Percentiles rank a stretch among this genome's conserved stretches.
These are phyloP conservation scores for Fusarium sambucinum DNA, from an alignment of 2,329 filamentous ascomycete species.

Conservation along the genomic window DNA sequence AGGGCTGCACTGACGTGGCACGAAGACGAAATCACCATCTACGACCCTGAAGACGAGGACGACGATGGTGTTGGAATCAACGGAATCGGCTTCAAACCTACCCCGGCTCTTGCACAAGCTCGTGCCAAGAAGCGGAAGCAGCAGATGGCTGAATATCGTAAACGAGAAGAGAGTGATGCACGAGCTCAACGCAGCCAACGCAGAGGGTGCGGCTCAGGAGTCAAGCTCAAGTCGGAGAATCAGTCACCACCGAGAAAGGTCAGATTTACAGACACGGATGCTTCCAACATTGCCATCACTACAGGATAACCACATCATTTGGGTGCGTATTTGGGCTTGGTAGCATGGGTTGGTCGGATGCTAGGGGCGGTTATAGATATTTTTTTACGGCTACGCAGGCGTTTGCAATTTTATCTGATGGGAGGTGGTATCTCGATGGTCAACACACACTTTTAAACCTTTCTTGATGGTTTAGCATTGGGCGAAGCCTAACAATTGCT, in stretches of 20 bases:
- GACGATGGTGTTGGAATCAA: conserved; percentile 77
- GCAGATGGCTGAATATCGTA: conserved; percentile 72
- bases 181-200: conserved; percentile 67
- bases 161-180: conserved; percentile 71
- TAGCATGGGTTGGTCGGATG: not conserved
- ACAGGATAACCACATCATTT: conserved; percentile 46
- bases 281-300: conserved; percentile 48
- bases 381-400: conserved; percentile 27
- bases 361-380: conserved; percentile 4
- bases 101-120: conserved; percentile 69
- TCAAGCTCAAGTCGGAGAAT: conserved; percentile 43
- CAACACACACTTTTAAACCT: conserved; percentile 2
- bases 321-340: not conserved
- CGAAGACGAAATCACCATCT: conserved; percentile 75
- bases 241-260: conserved; percentile 51
- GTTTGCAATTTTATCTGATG: conserved; percentile 25
- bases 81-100: conserved; percentile 75
- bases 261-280: conserved; percentile 57
- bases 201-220: conserved; percentile 55
- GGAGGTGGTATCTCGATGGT: conserved; percentile 5
- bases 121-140: conserved; percentile 68
- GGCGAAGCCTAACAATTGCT: conserved; percentile 11
- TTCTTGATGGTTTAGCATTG: conserved; percentile 12
- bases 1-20: conserved; percentile 74
- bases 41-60: conserved; percentile 73